These are phyloP conservation scores for Suillus cothurnatus DNA, from an alignment of 768 basidiomycete genomes.

Conservation along the genomic window DNA sequence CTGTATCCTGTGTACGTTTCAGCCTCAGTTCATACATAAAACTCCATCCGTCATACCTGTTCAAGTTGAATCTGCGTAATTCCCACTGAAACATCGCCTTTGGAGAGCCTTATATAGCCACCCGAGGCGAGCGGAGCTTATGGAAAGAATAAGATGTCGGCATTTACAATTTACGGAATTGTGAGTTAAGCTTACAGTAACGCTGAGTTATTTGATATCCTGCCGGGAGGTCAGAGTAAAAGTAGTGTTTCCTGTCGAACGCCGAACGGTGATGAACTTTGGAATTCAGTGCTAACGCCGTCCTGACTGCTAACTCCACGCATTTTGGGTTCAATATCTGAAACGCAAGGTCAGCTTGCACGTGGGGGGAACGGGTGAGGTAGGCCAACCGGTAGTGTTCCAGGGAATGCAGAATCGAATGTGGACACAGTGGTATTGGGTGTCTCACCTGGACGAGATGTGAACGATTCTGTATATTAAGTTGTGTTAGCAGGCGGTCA, in stretches of 20 bases:
- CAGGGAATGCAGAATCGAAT: slow-evolving; percentile 92
- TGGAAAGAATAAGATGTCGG: background rate
- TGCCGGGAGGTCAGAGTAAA: slow-evolving; percentile 91
- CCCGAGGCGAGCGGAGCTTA: slow-evolving; percentile 78
- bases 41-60: slow-evolving; percentile 56
- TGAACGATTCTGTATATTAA: slow-evolving; percentile 39
- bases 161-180: background rate
- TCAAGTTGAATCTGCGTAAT: slow-evolving; percentile 96
- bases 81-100: slow-evolving; percentile 53
- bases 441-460: slow-evolving; percentile 46
- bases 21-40: background rate
- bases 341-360: slow-evolving; percentile 15
- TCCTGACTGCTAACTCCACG: slow-evolving; percentile 78
- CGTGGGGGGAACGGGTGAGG: background rate
- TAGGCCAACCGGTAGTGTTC: slow-evolving; percentile 80
- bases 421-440: slow-evolving; percentile 76
- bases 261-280: slow-evolving; percentile 69
- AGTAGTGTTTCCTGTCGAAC: slow-evolving; percentile 98
- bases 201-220: slow-evolving; percentile 98
- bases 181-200: slow-evolving; percentile 43
- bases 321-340: slow-evolving; percentile 66
- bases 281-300: slow-evolving; percentile 76
- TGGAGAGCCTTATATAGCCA: slow-evolving; percentile 56
- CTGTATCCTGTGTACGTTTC: slow-evolving; percentile 71
- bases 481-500: background rate